Conservation (phyloP, 2,329 filamentous ascomycete species). For the Trichoderma lentiforme region DNA sequence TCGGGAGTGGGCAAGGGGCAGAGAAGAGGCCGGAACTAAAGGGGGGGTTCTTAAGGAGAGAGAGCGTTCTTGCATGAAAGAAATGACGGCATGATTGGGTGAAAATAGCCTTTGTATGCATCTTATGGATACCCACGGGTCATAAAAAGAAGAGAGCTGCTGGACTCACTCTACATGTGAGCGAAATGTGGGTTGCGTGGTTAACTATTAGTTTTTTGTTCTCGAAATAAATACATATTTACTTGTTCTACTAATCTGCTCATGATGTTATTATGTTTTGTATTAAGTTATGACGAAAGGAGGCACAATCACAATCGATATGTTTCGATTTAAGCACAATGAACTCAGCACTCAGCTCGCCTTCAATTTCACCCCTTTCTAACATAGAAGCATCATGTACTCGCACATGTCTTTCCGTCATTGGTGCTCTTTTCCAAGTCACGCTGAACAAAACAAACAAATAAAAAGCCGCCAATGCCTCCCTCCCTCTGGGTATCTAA, state of each 20-base stretch:
- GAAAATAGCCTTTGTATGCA: slow-evolving; percentile 6
- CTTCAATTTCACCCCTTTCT: not conserved
- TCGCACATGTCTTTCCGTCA: not conserved
- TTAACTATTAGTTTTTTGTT: not conserved
- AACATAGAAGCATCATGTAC: not conserved
- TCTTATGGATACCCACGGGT: slow-evolving; percentile 16
- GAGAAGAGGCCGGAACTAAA: slow-evolving; percentile 31
- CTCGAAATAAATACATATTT: not conserved
- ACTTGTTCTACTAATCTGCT: not conserved
- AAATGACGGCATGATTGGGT: not conserved
- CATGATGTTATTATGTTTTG: not conserved
- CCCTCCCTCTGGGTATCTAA: slow-evolving; percentile 9
- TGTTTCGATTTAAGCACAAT: not conserved
- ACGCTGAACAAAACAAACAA: not conserved
- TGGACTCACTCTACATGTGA: slow-evolving; percentile 2
- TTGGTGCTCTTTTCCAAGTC: not conserved
- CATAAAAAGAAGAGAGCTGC: not conserved
- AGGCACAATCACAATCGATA: not conserved
- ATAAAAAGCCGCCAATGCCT: not conserved
- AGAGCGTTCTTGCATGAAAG: not conserved
- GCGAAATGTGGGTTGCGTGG: slow-evolving; percentile 2
- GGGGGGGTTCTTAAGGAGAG: no score
- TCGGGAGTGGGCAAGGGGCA: slow-evolving; percentile 42
- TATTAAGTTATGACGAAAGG: not conserved
- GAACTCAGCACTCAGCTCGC: not conserved